Base-by-base conservation (phyloP, 257 asterid species). In the Solanum neorickii region DNA sequence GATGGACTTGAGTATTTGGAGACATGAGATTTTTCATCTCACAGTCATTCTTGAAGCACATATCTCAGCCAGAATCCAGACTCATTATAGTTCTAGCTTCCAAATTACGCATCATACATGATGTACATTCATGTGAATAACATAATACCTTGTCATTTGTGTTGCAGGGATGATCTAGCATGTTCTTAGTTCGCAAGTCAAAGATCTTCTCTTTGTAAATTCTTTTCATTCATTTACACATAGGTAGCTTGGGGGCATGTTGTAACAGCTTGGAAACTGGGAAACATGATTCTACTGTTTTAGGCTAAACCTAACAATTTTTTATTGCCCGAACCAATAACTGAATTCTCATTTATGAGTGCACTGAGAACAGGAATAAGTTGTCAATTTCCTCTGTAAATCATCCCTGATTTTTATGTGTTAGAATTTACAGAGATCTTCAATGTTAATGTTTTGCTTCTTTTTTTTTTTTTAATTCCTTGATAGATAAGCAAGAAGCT, bases 401-500 rank as follows among this genome's bases (percentile, higher is more conserved):
- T 49, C 69, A 18, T 82, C 27, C 23, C 1, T 47, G 85, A 44
- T 18, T 16, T 49, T 82, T 49, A 82, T 82, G 46, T 14, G 11
- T 82, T 82, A 47, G 35, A 82, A 44, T 49, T 82, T 29, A 47
- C 85, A 10, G 66, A 82, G 23, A 82, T 27, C 12, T 78, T 78
- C 44, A 82, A 29, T 82, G 21, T 70, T 14, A 78, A 78, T 18
- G 23, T 80, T 23, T 76, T 76, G 15, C 46, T 89, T 31, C 56
- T 35, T 70, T 66, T 73, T 89, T 59, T 73, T 35, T 75, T 66
- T 73, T 59, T 10, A 35, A 78, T 74, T 88, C 66, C 66, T 84
- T 83, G 83, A 83, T 82, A 96, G 99, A 89, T 88, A 95, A 92
- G 90, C 98, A 94, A 93, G 99, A 95, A 91, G 99, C 98, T 42